Evolutionary conservation across 176 grass and related monocot species (phyloP), one percentile per base, ranked within the genome.

Genomic region (Juncus effusus): DNA sequence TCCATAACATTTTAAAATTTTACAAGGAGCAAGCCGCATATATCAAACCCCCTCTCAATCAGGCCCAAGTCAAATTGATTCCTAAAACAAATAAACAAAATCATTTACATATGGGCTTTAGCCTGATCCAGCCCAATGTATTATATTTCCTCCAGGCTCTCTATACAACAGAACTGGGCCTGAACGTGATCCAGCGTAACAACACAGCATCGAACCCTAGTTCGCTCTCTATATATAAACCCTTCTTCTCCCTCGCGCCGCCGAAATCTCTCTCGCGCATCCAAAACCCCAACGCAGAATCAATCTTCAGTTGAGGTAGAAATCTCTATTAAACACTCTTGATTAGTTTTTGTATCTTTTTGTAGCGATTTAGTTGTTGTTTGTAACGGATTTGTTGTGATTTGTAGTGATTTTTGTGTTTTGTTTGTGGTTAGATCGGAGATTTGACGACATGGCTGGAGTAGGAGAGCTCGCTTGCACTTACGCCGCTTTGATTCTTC

Each of bases 401-500:
- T 28, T 28, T 28, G 19, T 28, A 15, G 8, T 56, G 7, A 56
- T 56, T 9, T 56, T 2, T 16, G 11, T 56, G n/a, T 41, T 51
- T 65, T n/a, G 28, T 8, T 76, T 56, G 2, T 35, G 14, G 3
- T 5, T 58, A 42, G 69, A 35, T 60, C 54, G 42, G 39, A 40
- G 62, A 56, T 67, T 53, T 5, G 36, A 40, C 40, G 40, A 67
- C 53, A 89, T 89, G 85, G 78, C 90, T 38, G 69, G 69, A 72
- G 57, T 73, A 42, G 69, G 74, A 49, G 90, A 95, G 82, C 51
- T 89, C 70, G 90, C 90, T 57, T 95, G 90, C 86, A 81, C 82
- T 77, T 88, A 89, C 75, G 90, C 90, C 57, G 79, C 85, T 41
- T 67, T 94, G 79, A 94, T 94, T 78, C 85, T 94, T 56, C 69